Base-by-base conservation (phyloP, 23 red algal species). In the Agarophyton chilense region DNA sequence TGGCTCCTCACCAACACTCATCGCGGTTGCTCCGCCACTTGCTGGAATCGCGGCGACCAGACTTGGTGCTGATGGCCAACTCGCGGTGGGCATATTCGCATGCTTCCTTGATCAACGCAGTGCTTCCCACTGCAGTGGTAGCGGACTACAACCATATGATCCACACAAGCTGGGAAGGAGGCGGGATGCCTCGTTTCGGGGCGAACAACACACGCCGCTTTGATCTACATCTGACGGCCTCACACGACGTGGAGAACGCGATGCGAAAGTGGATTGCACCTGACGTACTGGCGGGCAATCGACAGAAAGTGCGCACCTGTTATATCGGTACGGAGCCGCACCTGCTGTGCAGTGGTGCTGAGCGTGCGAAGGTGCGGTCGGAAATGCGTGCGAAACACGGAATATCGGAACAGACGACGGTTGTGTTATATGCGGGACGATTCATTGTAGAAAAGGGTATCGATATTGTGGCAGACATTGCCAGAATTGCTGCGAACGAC, bases 131-230 rank as follows among this genome's bases (percentile, higher is more conserved):
- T 53, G 71, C 85, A 2, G 54, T 78, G 11, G 67, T 89, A 11
- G 85, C 72, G 16, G 85, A 89, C 43, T 89, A 78, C 45, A 89
- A 89, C 40, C 85, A 89, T 44, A 89, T 89, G 85, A 89, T 89
- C 16, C 85, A 89, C 40, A 89, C 66, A 71, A 46, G 32, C 17
- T 89, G 85, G 85, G 85, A 89, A 42, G 85, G 85, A n/a, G 85
- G 85, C 25, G 85, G 85, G 4, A 61, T 89, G 85, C 85, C 85
- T 28, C 67, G 85, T 16, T 89, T 74, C 36, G 85, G 85, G 22
- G 85, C 85, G 16, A 89, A 89, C 36, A 52, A 79, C 10, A 77
- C 85, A 25, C 51, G 55, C 13, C 22, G 21, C 40, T 89, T 89
- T 49, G 85, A 89, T 47, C 2, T 89, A 13, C 85, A 89, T 78